phyloP scores from a whole-genome alignment of 306 rosid species.

The Corylus americana region DNA sequence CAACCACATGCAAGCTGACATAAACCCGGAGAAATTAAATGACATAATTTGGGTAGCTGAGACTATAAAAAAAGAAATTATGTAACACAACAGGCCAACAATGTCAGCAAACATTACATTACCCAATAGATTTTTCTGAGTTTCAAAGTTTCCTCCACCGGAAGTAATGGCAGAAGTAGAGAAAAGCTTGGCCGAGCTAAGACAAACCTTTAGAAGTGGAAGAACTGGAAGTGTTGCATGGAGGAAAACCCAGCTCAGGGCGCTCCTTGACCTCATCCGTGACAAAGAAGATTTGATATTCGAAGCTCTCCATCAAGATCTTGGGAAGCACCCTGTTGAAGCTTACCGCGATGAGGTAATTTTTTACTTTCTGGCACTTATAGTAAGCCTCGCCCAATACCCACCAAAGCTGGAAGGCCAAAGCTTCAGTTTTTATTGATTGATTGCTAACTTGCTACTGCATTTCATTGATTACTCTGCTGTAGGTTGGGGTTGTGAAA shows the following conservation, averaged over 20 bases:
- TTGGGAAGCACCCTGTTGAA: conserved; percentile 81
- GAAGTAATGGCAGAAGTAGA: conserved; percentile 27
- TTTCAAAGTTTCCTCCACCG: conserved; percentile 14
- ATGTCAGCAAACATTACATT: no score
- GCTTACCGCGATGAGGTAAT: conserved; percentile 79
- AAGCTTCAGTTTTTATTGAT: neutral
- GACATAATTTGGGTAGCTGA: no score
- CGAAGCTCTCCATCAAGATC: conserved; percentile 70
- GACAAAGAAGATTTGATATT: conserved; percentile 58
- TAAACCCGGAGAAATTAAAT: no score
- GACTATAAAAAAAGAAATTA: no score
- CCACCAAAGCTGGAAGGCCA: neutral
- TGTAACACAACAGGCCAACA: no score
- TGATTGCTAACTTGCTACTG: neutral
- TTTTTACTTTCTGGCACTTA: neutral
- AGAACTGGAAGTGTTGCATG: conserved; percentile 58
- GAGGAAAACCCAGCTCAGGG: conserved; percentile 74
- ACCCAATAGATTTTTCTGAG: no score
- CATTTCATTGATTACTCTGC: neutral
- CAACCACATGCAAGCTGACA: no score
- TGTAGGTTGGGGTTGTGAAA: conserved; percentile 70
- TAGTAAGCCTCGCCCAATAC: neutral
- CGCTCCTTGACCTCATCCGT: conserved; percentile 53
- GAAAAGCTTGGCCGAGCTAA: conserved; percentile 41
- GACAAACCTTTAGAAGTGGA: conserved; percentile 59